Conservation (phyloP, 2,329 filamentous ascomycete species). For the Fusarium sacchari region DNA sequence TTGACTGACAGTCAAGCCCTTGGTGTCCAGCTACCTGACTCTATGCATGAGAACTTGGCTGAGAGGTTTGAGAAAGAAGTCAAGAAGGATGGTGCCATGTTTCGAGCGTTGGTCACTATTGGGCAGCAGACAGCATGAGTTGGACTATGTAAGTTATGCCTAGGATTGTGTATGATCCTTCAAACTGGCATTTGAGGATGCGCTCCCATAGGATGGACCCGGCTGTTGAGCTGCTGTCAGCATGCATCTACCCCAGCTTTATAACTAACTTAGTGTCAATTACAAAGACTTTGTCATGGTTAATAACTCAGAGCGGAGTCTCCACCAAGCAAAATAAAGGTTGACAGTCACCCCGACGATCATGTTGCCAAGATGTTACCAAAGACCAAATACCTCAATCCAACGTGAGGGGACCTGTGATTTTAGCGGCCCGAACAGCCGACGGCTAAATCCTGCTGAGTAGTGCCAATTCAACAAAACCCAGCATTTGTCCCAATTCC, state of each 20-base stretch:
- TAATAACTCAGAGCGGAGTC: background rate
- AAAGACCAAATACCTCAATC: background rate
- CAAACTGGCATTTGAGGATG: background rate
- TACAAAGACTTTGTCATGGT: background rate
- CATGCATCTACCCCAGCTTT: background rate
- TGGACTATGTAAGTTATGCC: background rate
- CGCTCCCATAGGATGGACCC: background rate
- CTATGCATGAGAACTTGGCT: background rate
- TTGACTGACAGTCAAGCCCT: background rate
- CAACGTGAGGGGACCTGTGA: constrained; percentile 1
- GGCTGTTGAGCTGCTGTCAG: background rate
- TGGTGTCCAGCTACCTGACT: background rate
- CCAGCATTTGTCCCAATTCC: background rate
- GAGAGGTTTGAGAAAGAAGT: constrained; percentile 23
- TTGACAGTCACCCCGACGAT: background rate
- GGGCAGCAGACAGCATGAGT: constrained; percentile 1
- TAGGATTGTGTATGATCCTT: background rate
- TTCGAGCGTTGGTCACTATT: background rate
- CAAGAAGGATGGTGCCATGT: background rate
- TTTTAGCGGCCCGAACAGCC: constrained; percentile 24
- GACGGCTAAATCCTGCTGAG: constrained; percentile 24
- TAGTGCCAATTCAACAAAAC: background rate
- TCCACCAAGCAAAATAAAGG: background rate
- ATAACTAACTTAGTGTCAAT: background rate
- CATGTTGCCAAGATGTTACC: constrained; percentile 9